A percentile compares a stretch with the other conserved stretches of the same genome.
Evolutionary conservation across 1,284 basidiomycete species (phyloP).

Genomic region (Chondrostereum purpureum): DNA sequence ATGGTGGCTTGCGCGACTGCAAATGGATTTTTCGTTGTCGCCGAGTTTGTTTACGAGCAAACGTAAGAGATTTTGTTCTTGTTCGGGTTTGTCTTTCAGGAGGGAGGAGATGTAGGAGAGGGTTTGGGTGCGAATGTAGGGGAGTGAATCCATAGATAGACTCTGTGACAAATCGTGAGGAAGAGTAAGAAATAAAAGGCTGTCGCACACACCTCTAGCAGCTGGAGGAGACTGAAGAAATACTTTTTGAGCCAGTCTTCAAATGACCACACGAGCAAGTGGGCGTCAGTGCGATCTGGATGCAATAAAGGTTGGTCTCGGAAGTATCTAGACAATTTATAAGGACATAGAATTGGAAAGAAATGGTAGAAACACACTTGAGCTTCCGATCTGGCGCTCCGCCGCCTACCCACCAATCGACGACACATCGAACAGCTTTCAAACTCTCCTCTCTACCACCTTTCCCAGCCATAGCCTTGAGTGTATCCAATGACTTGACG

Average conservation of each 20-base stretch:
- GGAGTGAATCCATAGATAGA: slow-evolving; percentile 81
- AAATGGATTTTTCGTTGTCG: slow-evolving; percentile 84
- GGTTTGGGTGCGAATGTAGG: slow-evolving; percentile 83
- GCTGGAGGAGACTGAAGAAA: slow-evolving; percentile 89
- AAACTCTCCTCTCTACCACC: slow-evolving; percentile 89
- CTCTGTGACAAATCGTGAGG: slow-evolving; percentile 44
- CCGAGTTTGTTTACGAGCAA: slow-evolving; percentile 95
- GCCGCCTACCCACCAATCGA: slow-evolving; percentile 96
- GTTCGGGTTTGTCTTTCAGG: slow-evolving; percentile 88
- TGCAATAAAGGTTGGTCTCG: slow-evolving; percentile 83
- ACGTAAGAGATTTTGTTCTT: slow-evolving; percentile 93
- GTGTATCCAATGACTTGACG: slow-evolving; percentile 69
- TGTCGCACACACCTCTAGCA: slow-evolving; percentile 65
- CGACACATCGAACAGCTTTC: slow-evolving; percentile 84
- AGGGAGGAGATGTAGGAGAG: slow-evolving; percentile 73
- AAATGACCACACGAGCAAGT: slow-evolving; percentile 83
- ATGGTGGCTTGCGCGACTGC: slow-evolving; percentile 86
- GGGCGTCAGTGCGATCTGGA: slow-evolving; percentile 63
- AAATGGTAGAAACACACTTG: slow-evolving; percentile 50
- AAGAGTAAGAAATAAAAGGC: slow-evolving; percentile 6
- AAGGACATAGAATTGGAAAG: not conserved
- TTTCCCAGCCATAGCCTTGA: slow-evolving; percentile 78
- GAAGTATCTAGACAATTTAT: slow-evolving; percentile 63
- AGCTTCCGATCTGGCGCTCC: slow-evolving; percentile 80
- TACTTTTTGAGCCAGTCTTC: slow-evolving; percentile 98